Percentiles rank a stretch among this genome's conserved stretches.
Evolutionary conservation across 83 land plant species (phyloP).

Genomic region (Picea engelmannii): DNA sequence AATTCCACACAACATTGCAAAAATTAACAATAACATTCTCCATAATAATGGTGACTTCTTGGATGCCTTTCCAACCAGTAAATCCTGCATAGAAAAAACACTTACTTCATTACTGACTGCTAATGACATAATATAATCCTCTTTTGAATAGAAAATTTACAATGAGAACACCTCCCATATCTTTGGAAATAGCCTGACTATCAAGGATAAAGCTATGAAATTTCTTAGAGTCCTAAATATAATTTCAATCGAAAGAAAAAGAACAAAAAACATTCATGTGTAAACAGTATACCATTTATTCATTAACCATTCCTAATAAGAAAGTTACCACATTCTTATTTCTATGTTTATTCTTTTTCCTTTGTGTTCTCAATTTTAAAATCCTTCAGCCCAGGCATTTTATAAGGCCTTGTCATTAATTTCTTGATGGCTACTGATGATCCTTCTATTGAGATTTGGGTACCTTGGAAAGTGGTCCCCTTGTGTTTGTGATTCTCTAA

Average conservation of each 20-base stretch:
- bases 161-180: background rate
- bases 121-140: background rate
- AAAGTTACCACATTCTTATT: background rate
- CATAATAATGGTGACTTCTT: constrained; percentile 7
- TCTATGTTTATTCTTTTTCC: constrained; percentile 1
- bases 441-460: background rate
- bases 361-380: background rate
- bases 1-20: constrained; percentile 1
- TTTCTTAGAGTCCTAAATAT: background rate
- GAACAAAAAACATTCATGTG: background rate
- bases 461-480: too few relatives aligned
- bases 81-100: constrained; percentile 14
- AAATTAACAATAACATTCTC: constrained; percentile 8
- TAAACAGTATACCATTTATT: background rate
- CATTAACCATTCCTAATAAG: background rate
- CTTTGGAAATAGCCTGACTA: background rate
- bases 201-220: background rate
- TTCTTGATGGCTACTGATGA: background rate
- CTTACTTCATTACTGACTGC: background rate
- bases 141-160: background rate
- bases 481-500: too few relatives aligned
- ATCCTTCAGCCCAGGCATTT: background rate
- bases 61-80: constrained; percentile 11
- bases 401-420: background rate
- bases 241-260: background rate